Conservation (phyloP, 768 basidiomycete genomes). For the Pholiota conissans region DNA sequence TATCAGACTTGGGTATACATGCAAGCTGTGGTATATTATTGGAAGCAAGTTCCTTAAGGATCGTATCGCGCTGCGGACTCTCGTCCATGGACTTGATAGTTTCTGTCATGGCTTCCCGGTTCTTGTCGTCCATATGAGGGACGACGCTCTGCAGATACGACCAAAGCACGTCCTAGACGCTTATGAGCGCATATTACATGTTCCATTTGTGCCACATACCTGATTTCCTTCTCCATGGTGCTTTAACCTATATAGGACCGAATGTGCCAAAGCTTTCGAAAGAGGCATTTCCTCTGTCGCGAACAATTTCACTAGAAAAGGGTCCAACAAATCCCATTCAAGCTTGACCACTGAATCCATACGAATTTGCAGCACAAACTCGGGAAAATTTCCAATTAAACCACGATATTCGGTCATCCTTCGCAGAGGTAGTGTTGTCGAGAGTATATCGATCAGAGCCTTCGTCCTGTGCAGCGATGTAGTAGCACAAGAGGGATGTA, state of each 20-base stretch:
- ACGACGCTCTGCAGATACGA: slow-evolving; percentile 27
- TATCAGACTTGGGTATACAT: not conserved
- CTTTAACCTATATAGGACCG: slow-evolving; percentile 38
- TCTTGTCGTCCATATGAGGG: slow-evolving; percentile 20
- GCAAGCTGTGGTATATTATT: not conserved
- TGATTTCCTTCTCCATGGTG: slow-evolving; percentile 32
- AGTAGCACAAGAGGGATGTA: slow-evolving; percentile 16
- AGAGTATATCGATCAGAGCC: slow-evolving; percentile 40
- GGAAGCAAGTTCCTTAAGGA: slow-evolving; percentile 12
- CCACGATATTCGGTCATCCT: slow-evolving; percentile 29
- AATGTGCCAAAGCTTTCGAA: slow-evolving; percentile 31
- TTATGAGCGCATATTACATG: not conserved
- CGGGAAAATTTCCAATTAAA: slow-evolving; percentile 31
- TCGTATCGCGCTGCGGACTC: slow-evolving; percentile 16
- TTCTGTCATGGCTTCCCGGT: slow-evolving; percentile 19
- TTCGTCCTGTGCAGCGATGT: slow-evolving; percentile 20
- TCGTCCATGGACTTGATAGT: slow-evolving; percentile 16
- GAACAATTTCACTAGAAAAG: slow-evolving; percentile 24
- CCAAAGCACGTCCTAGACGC: slow-evolving; percentile 26
- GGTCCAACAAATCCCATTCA: slow-evolving; percentile 37
- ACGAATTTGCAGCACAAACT: slow-evolving; percentile 42
- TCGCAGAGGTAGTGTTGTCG: slow-evolving; percentile 29
- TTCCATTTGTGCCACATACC: not conserved
- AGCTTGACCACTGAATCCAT: slow-evolving; percentile 42
- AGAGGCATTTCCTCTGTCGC: slow-evolving; percentile 21